These are phyloP conservation scores for Linnemannia elongata DNA, from an alignment of 192 early-diverging fungal species.

Conservation along the genomic window DNA sequence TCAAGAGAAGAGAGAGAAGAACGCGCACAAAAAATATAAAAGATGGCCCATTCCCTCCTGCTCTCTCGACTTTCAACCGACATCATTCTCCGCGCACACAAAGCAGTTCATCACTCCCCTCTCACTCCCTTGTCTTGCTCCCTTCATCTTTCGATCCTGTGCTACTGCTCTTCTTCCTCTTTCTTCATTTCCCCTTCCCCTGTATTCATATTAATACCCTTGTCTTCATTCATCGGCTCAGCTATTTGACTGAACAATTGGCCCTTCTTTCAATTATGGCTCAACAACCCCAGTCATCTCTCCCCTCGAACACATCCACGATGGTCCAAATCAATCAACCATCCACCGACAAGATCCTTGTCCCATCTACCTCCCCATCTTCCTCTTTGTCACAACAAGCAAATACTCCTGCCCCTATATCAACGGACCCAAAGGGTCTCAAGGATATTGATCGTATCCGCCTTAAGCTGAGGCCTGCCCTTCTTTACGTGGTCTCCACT, in stretches of 20 bases:
- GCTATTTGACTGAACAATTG: not conserved
- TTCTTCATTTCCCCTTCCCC: not conserved
- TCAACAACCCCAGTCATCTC: not conserved
- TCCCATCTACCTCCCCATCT: not conserved
- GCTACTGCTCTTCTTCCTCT: not conserved
- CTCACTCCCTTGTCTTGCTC: not conserved
- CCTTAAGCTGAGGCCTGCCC: conserved; percentile 14
- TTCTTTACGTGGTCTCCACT: conserved; percentile 49
- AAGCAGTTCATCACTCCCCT: not conserved
- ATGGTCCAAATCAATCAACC: not conserved
- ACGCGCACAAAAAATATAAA: not conserved
- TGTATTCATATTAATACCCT: not conserved
- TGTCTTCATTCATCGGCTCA: not conserved
- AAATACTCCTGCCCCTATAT: not conserved
- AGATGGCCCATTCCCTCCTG: not conserved
- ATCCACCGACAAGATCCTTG: not conserved
- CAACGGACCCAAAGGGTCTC: not conserved
- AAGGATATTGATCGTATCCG: not conserved
- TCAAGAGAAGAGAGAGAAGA: not conserved
- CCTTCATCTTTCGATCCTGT: not conserved
- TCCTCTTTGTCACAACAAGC: not conserved
- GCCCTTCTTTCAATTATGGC: not conserved
- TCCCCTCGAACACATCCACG: not conserved
- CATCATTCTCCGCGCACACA: not conserved
- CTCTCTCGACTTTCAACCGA: not conserved